These are phyloP conservation scores for Suillus weaverae DNA, from an alignment of 768 basidiomycete species.

Conservation along the genomic window DNA sequence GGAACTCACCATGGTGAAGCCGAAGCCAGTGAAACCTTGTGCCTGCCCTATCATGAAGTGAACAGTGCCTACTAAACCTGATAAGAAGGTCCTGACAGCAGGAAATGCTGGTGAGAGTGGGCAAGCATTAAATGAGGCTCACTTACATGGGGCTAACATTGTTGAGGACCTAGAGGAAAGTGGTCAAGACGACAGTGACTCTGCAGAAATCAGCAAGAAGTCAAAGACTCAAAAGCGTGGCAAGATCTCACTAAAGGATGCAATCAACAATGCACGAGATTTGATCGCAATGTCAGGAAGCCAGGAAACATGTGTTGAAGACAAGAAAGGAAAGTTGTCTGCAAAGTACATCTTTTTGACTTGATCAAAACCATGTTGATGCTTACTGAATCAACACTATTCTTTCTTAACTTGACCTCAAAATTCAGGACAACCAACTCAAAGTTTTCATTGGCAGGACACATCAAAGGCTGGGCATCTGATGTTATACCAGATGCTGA, in stretches of 20 bases:
- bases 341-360: background rate
- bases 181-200: background rate
- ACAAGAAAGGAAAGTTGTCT: background rate
- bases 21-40: conserved; percentile 2
- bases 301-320: background rate
- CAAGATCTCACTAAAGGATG: background rate
- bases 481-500: background rate
- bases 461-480: background rate
- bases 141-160: background rate
- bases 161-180: background rate
- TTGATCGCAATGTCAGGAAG: background rate
- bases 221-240: background rate
- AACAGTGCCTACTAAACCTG: background rate
- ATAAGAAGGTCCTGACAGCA: background rate
- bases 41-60: background rate
- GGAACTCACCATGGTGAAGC: background rate
- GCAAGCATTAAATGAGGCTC: background rate
- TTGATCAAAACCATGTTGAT: conserved; percentile 4
- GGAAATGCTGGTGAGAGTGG: background rate
- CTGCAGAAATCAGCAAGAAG: background rate
- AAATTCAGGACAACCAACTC: background rate
- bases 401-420: conserved; percentile 6
- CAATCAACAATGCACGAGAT: background rate
- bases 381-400: conserved; percentile 9
- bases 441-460: background rate